Evolutionary conservation across 352 stramenopile genomes (phyloP).

Genomic region (Peronospora tabacina): DNA sequence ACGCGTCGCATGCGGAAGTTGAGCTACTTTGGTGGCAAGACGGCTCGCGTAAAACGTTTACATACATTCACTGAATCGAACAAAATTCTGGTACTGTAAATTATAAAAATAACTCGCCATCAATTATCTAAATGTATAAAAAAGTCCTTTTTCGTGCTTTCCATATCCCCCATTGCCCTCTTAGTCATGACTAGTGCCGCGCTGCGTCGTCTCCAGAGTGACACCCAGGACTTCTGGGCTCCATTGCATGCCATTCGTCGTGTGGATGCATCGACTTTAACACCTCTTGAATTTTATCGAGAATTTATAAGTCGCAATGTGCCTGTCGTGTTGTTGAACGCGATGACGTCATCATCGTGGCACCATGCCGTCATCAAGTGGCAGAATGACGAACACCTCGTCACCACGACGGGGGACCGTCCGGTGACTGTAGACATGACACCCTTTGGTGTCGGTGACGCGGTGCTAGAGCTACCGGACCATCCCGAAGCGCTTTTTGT

Average conservation of each 20-base stretch:
- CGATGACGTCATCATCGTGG: conserved; percentile 55
- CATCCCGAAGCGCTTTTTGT: conserved; percentile 43
- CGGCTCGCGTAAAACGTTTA: no score
- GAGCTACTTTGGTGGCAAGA: no score
- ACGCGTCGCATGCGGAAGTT: no score
- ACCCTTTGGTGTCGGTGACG: conserved; percentile 66
- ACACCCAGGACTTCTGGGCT: conserved; percentile 68
- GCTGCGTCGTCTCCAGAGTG: conserved; percentile 39
- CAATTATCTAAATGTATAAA: no score
- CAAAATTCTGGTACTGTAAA: no score
- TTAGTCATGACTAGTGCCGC: conserved; percentile 1
- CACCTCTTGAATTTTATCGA: conserved; percentile 58
- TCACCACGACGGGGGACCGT: conserved; percentile 35
- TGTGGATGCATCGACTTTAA: conserved; percentile 37
- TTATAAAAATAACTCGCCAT: no score
- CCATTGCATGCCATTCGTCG: conserved; percentile 44
- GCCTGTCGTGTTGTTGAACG: conserved; percentile 61
- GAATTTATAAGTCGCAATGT: conserved; percentile 73
- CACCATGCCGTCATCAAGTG: conserved; percentile 37
- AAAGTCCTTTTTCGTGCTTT: no score
- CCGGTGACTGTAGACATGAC: conserved; percentile 69
- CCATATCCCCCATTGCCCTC: no score
- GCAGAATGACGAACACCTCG: conserved; percentile 49
- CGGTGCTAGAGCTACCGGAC: conserved; percentile 39
- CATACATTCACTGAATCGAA: no score